Evolutionary conservation across 2,329 filamentous ascomycete genomes (phyloP).

Genomic region (Dactylella cylindrospora): DNA sequence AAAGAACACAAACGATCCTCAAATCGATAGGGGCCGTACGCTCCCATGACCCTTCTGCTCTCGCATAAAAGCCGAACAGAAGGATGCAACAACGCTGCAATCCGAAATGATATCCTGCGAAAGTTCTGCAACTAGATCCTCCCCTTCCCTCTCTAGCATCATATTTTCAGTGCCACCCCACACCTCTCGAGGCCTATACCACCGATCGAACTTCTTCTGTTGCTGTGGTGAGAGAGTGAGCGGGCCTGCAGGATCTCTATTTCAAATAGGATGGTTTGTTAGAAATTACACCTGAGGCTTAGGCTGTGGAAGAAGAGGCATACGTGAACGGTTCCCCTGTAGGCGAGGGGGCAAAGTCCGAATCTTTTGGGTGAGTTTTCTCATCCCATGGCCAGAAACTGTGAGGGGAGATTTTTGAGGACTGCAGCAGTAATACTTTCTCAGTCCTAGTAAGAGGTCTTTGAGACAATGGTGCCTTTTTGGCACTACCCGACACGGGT

Average conservation of each 20-base stretch:
- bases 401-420: slow-evolving; percentile 77
- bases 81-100: slow-evolving; percentile 93
- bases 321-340: slow-evolving; percentile 66
- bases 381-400: slow-evolving; percentile 83
- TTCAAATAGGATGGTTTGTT: slow-evolving; percentile 44
- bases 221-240: slow-evolving; percentile 71
- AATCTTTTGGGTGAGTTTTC: slow-evolving; percentile 64
- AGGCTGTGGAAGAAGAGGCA: slow-evolving; percentile 49
- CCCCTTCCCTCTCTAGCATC: slow-evolving; percentile 60
- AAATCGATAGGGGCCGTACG: slow-evolving; percentile 55
- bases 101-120: slow-evolving; percentile 95
- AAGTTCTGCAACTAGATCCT: slow-evolving; percentile 66
- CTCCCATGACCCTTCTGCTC: slow-evolving; percentile 68
- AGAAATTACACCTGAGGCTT: slow-evolving; percentile 19
- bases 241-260: slow-evolving; percentile 69
- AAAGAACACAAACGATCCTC: neutral
- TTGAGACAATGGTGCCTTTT: slow-evolving; percentile 14
- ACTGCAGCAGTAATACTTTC: slow-evolving; percentile 72
- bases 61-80: slow-evolving; percentile 77
- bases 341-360: slow-evolving; percentile 56
- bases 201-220: slow-evolving; percentile 73
- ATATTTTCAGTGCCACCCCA: slow-evolving; percentile 52
- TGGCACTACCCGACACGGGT: neutral
- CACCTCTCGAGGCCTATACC: slow-evolving; percentile 75
- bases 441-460: slow-evolving; percentile 68